Evolutionary conservation across 2,329 filamentous ascomycete species (phyloP), one percentile per base, ranked within the genome.

Genomic region (Septoria linicola): DNA sequence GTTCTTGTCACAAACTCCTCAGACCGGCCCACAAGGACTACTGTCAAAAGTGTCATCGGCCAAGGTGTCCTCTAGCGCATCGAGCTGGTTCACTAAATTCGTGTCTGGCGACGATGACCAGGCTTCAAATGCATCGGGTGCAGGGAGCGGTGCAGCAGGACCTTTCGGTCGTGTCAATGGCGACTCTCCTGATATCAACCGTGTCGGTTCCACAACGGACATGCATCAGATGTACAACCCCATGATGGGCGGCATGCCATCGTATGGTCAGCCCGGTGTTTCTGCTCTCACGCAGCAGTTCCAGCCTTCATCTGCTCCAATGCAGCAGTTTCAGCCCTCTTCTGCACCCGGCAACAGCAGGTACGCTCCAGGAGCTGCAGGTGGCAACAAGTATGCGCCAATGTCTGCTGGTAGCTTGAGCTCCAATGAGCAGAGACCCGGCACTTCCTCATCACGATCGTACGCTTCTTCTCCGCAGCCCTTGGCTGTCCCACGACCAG

Each of bases 11-110:
- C 88, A 93, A 67, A 86, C 90, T 14, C 89, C 91, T 10, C 89
- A 87, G 65, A 59, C 58, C 37, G 62, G 60, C 7, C 85, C 84
- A 5, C 84, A 82, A 16, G 92, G 90, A 2, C 96, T 92, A 89
- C 93, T 99, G 45, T 87, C 89, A 1, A 96, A 93, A 69, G 90
- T 92, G 5, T 96, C 84, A 69, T 95, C 97, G 81, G 91, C 95
- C 70, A 96, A 95, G 71, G 89, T 97, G 0, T 93, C 91, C 2
- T 90, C 87, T 55, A 89, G 87, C 27, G 83, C 97, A 67, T 91
- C 89, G 80, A 90, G 84, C 58, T 89, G 87, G 53, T 96, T 99
- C 72, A 97, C 91, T 72, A 96, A 90, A 64, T 99, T 99, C 66
- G 90, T 99, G 54, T 84, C 88, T 44, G 95, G 93, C 11, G 92